Percentiles rank a stretch among this genome's conserved stretches.
phyloP scores from a whole-genome alignment of 192 early-diverging fungal genomes.

The Coemansia sp. region DNA sequence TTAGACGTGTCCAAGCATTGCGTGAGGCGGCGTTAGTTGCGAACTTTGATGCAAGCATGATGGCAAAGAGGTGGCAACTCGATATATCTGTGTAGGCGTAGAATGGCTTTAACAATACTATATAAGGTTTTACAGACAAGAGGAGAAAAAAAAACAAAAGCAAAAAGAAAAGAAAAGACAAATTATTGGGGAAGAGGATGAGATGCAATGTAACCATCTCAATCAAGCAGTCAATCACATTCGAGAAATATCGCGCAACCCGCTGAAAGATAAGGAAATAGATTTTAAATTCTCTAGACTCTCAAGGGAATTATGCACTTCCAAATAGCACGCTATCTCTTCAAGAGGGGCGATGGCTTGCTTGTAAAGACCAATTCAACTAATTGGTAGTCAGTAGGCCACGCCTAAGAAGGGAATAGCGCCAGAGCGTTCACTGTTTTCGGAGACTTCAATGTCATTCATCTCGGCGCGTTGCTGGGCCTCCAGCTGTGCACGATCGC shows the following conservation, averaged over 20 bases:
- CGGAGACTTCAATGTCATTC: background rate
- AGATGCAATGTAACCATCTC: background rate
- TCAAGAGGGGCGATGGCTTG: too few relatives aligned
- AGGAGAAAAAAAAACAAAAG: constrained; percentile 11
- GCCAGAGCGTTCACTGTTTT: background rate
- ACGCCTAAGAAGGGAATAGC: background rate
- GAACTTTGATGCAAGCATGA: constrained; percentile 38
- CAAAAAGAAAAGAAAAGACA: constrained; percentile 1
- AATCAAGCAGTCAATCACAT: too few relatives aligned
- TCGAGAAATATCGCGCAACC: too few relatives aligned
- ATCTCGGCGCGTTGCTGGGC: constrained; percentile 30
- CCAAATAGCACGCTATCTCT: too few relatives aligned
- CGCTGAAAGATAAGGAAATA: too few relatives aligned
- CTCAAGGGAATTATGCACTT: too few relatives aligned
- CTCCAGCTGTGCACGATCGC: constrained; percentile 31
- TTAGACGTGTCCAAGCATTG: constrained; percentile 30
- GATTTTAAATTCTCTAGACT: too few relatives aligned
- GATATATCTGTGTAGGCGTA: background rate
- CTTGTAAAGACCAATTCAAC: too few relatives aligned
- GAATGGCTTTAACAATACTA: background rate
- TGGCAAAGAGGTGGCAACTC: background rate
- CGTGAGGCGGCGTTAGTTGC: constrained; percentile 15
- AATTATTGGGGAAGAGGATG: background rate
- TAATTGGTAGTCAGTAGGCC: background rate
- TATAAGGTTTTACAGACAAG: background rate